phyloP scores from a whole-genome alignment of 2,329 filamentous ascomycete genomes.

The Mollisia scopiformis region DNA sequence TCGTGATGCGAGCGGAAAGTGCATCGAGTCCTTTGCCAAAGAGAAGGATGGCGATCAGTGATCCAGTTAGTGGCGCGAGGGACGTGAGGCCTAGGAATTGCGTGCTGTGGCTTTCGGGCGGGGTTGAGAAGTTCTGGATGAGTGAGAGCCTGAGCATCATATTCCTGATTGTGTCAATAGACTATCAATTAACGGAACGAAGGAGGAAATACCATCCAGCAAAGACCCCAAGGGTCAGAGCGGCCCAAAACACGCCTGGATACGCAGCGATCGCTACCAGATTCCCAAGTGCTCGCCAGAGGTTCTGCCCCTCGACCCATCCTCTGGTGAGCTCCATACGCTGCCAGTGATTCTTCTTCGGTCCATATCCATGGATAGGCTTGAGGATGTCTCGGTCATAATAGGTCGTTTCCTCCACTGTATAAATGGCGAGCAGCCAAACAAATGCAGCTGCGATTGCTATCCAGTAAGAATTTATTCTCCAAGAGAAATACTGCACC shows the following conservation, averaged over 20 bases:
- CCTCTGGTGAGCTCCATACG: constrained; percentile 11
- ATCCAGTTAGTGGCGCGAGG: constrained; percentile 14
- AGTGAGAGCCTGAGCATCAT: constrained; percentile 4
- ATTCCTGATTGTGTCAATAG: constrained; percentile 9
- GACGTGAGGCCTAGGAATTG: constrained; percentile 7
- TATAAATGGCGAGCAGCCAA: constrained; percentile 30
- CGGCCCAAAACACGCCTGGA: constrained; percentile 9
- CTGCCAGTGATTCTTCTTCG: constrained; percentile 10
- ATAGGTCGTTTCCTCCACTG: constrained; percentile 32
- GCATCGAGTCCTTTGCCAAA: constrained; percentile 36
- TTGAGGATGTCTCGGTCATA: constrained; percentile 11
- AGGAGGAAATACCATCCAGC: constrained; percentile 6
- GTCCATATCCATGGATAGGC: background rate
- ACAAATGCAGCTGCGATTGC: constrained; percentile 31
- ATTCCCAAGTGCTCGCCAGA: constrained; percentile 4
- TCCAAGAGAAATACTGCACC: constrained; percentile 32
- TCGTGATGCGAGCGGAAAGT: constrained; percentile 25
- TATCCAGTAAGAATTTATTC: constrained; percentile 32
- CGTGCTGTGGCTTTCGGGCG: constrained; percentile 7
- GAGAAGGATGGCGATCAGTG: constrained; percentile 11
- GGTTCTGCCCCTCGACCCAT: constrained; percentile 8
- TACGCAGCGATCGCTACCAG: constrained; percentile 2
- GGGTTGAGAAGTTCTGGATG: background rate
- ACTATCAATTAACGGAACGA: no score
- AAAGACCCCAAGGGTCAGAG: constrained; percentile 2